Conservation (phyloP, 2,329 filamentous ascomycete genomes). For the Pezizomycotina sp. region DNA sequence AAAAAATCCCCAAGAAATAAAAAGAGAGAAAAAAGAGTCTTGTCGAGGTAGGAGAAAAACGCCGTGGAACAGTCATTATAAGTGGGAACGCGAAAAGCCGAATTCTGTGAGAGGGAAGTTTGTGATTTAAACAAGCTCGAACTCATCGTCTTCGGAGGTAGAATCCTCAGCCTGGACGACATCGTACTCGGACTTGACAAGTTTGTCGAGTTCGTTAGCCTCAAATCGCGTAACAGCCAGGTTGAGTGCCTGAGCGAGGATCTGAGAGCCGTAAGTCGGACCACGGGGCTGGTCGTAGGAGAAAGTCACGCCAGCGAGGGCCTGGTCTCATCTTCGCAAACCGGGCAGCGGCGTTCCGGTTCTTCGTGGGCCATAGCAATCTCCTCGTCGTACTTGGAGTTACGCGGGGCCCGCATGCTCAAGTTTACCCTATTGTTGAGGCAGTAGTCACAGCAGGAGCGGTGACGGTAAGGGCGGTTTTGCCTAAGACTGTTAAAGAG, state of each 20-base stretch:
- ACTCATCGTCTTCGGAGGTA: conserved; percentile 17
- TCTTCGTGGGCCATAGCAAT: conserved; percentile 17
- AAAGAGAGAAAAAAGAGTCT: conserved; percentile 1
- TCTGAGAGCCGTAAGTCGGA: conserved; percentile 21
- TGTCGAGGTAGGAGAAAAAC: not conserved
- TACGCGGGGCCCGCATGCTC: conserved; percentile 14
- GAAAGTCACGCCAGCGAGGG: conserved; percentile 21
- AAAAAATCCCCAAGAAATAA: conserved; percentile 2
- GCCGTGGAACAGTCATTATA: not conserved
- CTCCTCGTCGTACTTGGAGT: conserved; percentile 12
- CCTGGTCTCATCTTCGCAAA: conserved; percentile 19
- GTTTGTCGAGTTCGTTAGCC: conserved; percentile 23
- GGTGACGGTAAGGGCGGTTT: too few species aligned
- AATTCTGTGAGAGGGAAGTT: not conserved
- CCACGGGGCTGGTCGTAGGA: conserved; percentile 21
- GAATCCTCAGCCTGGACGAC: conserved; percentile 22
- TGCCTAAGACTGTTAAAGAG: too few species aligned
- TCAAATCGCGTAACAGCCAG: conserved; percentile 24
- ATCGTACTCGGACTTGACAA: conserved; percentile 26
- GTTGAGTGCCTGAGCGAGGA: conserved; percentile 21
- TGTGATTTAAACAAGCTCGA: conserved; percentile 17
- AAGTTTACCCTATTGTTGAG: too few species aligned
- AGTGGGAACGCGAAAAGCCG: not conserved
- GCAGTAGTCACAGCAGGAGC: too few species aligned
- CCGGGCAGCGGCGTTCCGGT: conserved; percentile 19